These are phyloP conservation scores for Phytophthora megakarya DNA, from an alignment of 352 stramenopile genomes.

Conservation along the genomic window DNA sequence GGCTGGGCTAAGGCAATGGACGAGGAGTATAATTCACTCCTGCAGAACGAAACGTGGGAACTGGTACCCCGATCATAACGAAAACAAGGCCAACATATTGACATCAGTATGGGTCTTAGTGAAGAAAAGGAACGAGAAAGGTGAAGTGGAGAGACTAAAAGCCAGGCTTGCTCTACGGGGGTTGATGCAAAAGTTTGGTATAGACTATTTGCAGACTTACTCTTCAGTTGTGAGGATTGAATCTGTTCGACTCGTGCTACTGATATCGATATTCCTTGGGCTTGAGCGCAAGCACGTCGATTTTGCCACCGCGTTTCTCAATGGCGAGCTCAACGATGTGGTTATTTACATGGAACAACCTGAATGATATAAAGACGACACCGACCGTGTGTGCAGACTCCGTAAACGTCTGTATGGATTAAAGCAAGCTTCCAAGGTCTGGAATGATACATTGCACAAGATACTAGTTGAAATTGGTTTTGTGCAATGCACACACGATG, in stretches of 20 bases:
- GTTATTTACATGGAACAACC: neutral
- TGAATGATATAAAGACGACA: neutral
- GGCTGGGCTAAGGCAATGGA: too few relatives aligned
- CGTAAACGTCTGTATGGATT: neutral
- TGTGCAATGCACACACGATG: neutral
- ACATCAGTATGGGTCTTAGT: too few relatives aligned
- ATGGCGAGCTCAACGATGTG: neutral
- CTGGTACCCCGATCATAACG: too few relatives aligned
- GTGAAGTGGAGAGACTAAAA: too few relatives aligned
- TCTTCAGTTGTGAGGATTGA: neutral
- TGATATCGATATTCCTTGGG: neutral
- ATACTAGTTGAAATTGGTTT: neutral
- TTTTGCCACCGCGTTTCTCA: neutral
- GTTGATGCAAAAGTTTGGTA: neutral
- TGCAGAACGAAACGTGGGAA: too few relatives aligned
- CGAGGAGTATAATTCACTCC: too few relatives aligned
- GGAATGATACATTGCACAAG: neutral
- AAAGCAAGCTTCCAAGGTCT: neutral
- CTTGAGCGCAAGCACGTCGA: neutral
- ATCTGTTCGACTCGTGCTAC: neutral
- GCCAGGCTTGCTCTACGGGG: too few relatives aligned
- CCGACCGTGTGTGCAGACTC: neutral
- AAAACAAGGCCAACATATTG: too few relatives aligned
- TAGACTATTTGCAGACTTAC: neutral
- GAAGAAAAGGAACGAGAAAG: too few relatives aligned